Evolutionary conservation across 805 yeast species (phyloP).

Genomic region (Nakazawaea anatomiae): DNA sequence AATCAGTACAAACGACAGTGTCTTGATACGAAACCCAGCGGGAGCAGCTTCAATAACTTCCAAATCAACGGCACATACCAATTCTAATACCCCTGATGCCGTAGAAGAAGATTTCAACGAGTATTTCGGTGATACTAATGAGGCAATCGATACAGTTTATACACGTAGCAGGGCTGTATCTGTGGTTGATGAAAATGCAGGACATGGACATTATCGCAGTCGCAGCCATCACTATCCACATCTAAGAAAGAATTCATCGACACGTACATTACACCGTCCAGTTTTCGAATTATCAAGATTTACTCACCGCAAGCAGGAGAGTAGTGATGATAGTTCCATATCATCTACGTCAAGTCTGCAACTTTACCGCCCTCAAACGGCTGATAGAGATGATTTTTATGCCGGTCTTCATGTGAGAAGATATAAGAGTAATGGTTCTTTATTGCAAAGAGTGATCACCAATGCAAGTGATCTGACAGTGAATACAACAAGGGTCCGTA

Average conservation of each 20-base stretch:
- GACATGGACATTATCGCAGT: neutral
- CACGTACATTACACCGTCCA: neutral
- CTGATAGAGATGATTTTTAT: neutral
- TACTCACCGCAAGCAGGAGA: neutral
- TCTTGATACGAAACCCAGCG: neutral
- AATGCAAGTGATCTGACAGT: neutral
- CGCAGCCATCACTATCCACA: neutral
- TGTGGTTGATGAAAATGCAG: neutral
- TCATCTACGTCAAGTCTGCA: neutral
- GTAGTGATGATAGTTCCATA: neutral
- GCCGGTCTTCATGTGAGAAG: neutral
- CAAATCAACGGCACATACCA: neutral
- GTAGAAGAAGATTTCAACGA: neutral
- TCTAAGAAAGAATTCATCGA: neutral
- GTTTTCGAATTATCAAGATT: neutral
- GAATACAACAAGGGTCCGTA: neutral
- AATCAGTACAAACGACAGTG: neutral
- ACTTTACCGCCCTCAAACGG: neutral
- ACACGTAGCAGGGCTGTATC: neutral
- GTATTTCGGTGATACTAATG: neutral
- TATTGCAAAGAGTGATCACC: neutral
- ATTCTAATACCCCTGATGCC: neutral
- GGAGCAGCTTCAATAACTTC: neutral
- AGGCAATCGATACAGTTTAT: neutral
- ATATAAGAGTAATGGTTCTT: neutral